Evolutionary conservation across 1,139 yeast species (phyloP), one percentile per base, ranked within the genome.

Genomic region (Protomyces arabidopsidicola): DNA sequence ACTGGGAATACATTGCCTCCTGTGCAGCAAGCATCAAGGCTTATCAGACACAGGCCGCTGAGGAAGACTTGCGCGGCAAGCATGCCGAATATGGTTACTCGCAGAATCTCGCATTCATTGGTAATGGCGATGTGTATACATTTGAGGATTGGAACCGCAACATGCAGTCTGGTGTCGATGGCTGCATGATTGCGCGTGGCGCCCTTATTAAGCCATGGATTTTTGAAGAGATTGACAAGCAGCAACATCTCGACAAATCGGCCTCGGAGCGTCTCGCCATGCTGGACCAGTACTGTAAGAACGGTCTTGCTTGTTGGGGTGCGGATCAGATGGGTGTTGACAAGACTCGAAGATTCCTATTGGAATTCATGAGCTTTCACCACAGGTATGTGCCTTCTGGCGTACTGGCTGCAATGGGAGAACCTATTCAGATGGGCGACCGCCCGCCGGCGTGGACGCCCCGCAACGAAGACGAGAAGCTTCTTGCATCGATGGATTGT

Each of bases 201-300:
- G 98, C 98, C 0, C 82, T 93, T 69, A 91, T 95, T 74, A 93
- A 95, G 76, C 99, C 99, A 55, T 93, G 99, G 99, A 89, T 93
- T 58, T 93, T 93, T 71, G 98, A 95, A 77, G 99, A 93, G 76
- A 84, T 95, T 62, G 95, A 91, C 65, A 81, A 95, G 8, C 84
- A 85, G 71, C 98, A 93, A 75, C 87, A 90, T 73, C 76, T 93
- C 68, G 99, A 93, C 75, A 95, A 93, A 76, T 80, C 90, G 2
- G 86, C 97, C n/a, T 79, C 85, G 45, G 97, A 93, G 75, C 83
- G 99, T 75, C 81, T 93, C 66, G 95, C 86, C 38, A 83, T 87
- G 63, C 76, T 91, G 70, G 79, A 79, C 68, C 81, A 80, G 63
- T 93, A 85, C 73, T 84, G 95, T 14, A 77, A 85, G 65, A 88